Evolutionary conservation across 23 red algal genomes (phyloP), one percentile per base, ranked within the genome.

Genomic region (Gracilariopsis chorda): DNA sequence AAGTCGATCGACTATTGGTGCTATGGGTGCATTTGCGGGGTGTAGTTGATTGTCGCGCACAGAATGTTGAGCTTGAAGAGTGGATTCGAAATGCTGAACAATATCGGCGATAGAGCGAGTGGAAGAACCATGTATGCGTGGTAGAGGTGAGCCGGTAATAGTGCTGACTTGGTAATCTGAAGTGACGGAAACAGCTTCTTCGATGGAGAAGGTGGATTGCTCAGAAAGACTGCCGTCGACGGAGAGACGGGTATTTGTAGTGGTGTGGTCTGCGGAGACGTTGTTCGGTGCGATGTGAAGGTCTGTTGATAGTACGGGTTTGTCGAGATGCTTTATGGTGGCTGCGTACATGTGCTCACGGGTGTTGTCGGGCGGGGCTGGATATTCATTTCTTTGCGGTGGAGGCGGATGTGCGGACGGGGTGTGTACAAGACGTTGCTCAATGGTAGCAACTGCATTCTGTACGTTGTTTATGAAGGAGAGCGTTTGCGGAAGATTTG

Each of bases 401-500:
- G 78, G 78, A 64, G 78, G 78, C 48, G 78, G 78, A 21, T 59
- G 78, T 47, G 78, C 53, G 25, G 78, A 63, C 19, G 78, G 78
- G 27, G 49, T 83, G 49, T 83, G 78, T 36, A 44, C 53, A 30
- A 83, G 78, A 35, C 78, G 78, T 4, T 83, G 34, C 51, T 86
- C 82, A 62, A 86, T 86, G 48, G 59, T 46, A 10, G 82, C 82
- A 28, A 86, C 61, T 7, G 82, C 82, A 34, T 1, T 86, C 17
- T 86, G 82, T 3, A 86, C 82, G 82, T 86, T 83, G 78, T 83
- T 83, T 27, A 83, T 64, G 9, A 83, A 65, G 29, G 78, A 83
- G 28, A 60, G 56, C 4, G 78, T 59, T 4, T 59, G 78, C 37
- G 48, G 53, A 4, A 47, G 78, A 17, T 62, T 28, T 28, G 47